Percentiles rank a stretch among this genome's conserved stretches.
Conservation (phyloP, 768 basidiomycete genomes). For the Termitomyces sp. region DNA sequence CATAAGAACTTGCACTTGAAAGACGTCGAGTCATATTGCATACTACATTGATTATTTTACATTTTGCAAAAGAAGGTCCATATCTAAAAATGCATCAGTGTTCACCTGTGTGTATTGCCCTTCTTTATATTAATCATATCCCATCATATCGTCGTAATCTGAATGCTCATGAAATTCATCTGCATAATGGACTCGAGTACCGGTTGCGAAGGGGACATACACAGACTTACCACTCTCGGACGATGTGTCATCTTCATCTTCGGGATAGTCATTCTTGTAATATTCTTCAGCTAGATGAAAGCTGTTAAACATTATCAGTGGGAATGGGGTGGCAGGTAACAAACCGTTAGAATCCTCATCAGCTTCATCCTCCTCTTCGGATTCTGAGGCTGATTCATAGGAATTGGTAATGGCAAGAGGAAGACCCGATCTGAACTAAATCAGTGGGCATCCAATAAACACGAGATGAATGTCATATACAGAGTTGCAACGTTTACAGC, state of each 20-base stretch:
- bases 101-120: background rate
- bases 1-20: background rate
- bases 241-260: conserved; percentile 48
- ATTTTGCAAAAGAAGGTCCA: background rate
- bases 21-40: background rate
- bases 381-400: conserved; percentile 60
- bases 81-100: background rate
- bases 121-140: conserved; percentile 22
- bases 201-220: background rate
- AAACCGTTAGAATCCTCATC: conserved; percentile 85
- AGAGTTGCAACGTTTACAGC: conserved; percentile 57
- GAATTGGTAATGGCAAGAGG: conserved; percentile 52
- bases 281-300: conserved; percentile 64
- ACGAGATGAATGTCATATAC: conserved; percentile 34
- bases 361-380: conserved; percentile 67
- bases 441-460: conserved; percentile 5
- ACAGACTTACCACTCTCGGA: conserved; percentile 31
- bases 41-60: conserved; percentile 1
- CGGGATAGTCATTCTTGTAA: conserved; percentile 84
- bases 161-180: conserved; percentile 58
- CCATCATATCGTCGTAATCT: conserved; percentile 40
- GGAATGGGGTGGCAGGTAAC: conserved; percentile 8
- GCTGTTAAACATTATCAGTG: background rate
- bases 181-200: conserved; percentile 16
- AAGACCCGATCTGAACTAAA: conserved; percentile 50